phyloP scores from a whole-genome alignment of 2,329 filamentous ascomycete species.

The Aspergillus ustus region DNA sequence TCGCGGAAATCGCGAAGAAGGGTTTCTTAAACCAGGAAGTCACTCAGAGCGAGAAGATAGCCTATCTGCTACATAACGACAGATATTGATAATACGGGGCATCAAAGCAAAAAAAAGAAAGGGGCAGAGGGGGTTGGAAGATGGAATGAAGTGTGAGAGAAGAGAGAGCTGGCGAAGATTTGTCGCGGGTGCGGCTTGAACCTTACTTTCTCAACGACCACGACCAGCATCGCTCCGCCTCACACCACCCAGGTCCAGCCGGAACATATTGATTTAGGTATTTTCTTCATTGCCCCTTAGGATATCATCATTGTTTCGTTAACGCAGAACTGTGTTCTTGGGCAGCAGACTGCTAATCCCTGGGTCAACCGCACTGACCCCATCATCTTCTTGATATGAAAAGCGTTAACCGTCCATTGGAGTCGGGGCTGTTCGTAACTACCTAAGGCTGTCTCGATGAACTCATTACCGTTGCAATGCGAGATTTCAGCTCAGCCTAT shows the following conservation, averaged over 20 bases:
- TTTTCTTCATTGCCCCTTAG: background rate
- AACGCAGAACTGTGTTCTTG: background rate
- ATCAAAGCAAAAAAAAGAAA: conserved; percentile 8
- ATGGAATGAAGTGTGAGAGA: conserved; percentile 22
- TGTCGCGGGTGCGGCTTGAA: conserved; percentile 11
- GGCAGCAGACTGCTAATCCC: background rate
- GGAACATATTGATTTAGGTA: background rate
- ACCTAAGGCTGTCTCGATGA: background rate
- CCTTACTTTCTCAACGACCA: conserved; percentile 7
- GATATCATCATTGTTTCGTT: background rate
- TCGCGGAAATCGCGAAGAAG: background rate
- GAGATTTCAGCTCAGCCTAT: background rate
- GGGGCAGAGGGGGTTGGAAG: conserved; percentile 12
- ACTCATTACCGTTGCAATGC: background rate
- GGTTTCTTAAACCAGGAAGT: background rate
- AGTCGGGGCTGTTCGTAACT: background rate
- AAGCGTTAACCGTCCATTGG: background rate
- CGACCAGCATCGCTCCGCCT: background rate
- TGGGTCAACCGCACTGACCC: background rate
- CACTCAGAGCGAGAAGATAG: background rate
- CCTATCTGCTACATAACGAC: background rate
- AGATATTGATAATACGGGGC: conserved; percentile 5
- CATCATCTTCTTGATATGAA: background rate
- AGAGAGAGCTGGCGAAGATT: conserved; percentile 26
- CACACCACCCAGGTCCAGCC: background rate